A percentile compares a stretch with the other conserved stretches of the same genome.
Conservation (phyloP, 2,329 filamentous ascomycete species). For the Neoscytalidium dimidiatum region DNA sequence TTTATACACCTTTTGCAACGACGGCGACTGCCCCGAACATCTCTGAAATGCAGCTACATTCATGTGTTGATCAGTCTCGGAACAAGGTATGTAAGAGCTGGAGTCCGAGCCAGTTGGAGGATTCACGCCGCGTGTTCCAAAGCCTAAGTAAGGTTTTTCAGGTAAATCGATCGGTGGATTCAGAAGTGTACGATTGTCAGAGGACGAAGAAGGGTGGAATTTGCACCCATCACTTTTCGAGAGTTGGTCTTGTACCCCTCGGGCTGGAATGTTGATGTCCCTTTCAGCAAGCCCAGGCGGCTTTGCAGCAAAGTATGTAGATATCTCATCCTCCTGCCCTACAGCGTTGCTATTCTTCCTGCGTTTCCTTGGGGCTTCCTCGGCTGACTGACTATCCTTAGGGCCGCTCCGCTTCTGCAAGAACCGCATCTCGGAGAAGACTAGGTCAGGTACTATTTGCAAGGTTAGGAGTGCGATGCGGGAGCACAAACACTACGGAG, state of each 20-base stretch:
- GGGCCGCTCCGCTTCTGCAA: constrained; percentile 40
- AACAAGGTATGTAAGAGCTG: constrained; percentile 44
- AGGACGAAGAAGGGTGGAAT: not conserved
- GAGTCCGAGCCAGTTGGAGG: constrained; percentile 25
- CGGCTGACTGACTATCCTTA: constrained; percentile 27
- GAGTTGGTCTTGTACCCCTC: not conserved
- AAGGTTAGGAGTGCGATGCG: constrained; percentile 26
- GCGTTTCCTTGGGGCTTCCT: constrained; percentile 29
- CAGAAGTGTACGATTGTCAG: constrained; percentile 18
- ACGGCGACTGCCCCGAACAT: not conserved
- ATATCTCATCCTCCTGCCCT: constrained; percentile 45
- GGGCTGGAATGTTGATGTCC: constrained; percentile 27
- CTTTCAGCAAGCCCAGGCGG: constrained; percentile 30
- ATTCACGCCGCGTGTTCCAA: constrained; percentile 36
- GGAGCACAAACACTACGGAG: constrained; percentile 21
- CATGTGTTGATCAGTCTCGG: constrained; percentile 36
- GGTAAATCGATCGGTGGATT: constrained; percentile 35
- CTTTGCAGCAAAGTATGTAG: constrained; percentile 45
- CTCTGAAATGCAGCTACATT: not conserved
- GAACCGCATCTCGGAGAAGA: constrained; percentile 55
- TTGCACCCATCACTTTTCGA: not conserved
- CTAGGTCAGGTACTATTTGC: constrained; percentile 50
- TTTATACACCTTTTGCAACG: not conserved
- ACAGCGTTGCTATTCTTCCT: constrained; percentile 35
- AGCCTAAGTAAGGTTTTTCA: constrained; percentile 39